Evolutionary conservation across 2,329 filamentous ascomycete species (phyloP).

Genomic region (Pyricularia pennisetigena): DNA sequence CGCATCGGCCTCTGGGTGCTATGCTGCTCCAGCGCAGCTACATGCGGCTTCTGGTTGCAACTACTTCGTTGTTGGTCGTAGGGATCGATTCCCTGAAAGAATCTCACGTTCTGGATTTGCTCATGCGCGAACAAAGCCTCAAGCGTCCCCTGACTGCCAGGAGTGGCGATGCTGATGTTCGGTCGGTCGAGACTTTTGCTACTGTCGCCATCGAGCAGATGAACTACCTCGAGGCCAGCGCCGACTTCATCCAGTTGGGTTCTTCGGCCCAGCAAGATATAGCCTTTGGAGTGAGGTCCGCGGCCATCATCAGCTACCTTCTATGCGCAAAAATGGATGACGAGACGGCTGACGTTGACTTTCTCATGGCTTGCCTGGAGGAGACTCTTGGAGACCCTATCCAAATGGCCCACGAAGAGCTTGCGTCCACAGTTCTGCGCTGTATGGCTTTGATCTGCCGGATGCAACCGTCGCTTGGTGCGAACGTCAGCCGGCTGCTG

Average conservation of each 20-base stretch:
- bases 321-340: constrained; percentile 79
- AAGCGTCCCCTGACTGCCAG: constrained; percentile 29
- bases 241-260: constrained; percentile 81
- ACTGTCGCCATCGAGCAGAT: constrained; percentile 74
- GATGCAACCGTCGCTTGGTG: constrained; percentile 61
- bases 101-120: constrained; percentile 61
- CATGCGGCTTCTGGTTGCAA: constrained; percentile 72
- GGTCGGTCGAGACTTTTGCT: constrained; percentile 53
- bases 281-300: constrained; percentile 76
- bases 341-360: constrained; percentile 68
- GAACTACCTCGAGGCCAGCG: constrained; percentile 75
- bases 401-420: constrained; percentile 70
- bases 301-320: constrained; percentile 71
- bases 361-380: constrained; percentile 78
- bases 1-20: constrained; percentile 74
- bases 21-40: constrained; percentile 88
- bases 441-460: constrained; percentile 74
- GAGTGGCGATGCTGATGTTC: constrained; percentile 40
- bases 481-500: constrained; percentile 67
- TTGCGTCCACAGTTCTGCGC: constrained; percentile 72
- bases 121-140: constrained; percentile 49
- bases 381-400: constrained; percentile 66
- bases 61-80: constrained; percentile 62
- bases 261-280: constrained; percentile 80
- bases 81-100: constrained; percentile 49